phyloP scores from a whole-genome alignment of 2,329 filamentous ascomycete species.

The Grosmannia huntii region DNA sequence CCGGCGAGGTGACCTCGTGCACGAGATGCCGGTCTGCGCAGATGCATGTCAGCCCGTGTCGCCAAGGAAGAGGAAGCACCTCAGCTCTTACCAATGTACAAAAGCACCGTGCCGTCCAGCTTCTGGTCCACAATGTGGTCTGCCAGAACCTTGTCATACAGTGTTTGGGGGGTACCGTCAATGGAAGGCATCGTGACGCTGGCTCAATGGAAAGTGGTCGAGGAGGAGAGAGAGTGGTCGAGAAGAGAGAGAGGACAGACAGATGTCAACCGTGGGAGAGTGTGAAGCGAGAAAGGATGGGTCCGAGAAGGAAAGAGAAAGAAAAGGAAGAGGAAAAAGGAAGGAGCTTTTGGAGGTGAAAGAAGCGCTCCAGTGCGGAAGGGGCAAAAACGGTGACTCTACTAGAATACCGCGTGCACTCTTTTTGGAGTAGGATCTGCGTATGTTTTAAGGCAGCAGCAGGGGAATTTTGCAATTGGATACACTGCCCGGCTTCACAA shows the following conservation, averaged over 20 bases:
- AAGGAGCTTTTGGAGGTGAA: not conserved
- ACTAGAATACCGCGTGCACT: not conserved
- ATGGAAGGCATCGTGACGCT: conserved; percentile 53
- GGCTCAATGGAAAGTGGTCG: not conserved
- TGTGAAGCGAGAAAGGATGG: not conserved
- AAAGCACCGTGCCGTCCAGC: conserved; percentile 78
- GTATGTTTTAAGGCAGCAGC: not conserved
- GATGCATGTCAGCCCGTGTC: not conserved
- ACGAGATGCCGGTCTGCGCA: conserved; percentile 77
- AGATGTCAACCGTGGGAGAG: not conserved
- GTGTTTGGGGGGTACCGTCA: conserved; percentile 61
- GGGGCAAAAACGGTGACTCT: not conserved
- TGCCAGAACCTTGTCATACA: conserved; percentile 96
- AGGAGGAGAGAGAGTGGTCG: not conserved
- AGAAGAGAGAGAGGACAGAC: not conserved
- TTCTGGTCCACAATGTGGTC: conserved; percentile 93
- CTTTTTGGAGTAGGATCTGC: not conserved
- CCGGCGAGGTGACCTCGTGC: conserved; percentile 95
- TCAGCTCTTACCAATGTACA: conserved; percentile 69
- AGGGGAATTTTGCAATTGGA: not conserved
- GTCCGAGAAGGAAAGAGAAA: not conserved
- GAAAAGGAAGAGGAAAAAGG: not conserved
- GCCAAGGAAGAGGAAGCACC: no score
- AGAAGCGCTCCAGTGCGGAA: not conserved
- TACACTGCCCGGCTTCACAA: not conserved